Percentiles rank a stretch among this genome's conserved stretches.
Conservation (phyloP, 306 rosid species). For the Corylus avellana region DNA sequence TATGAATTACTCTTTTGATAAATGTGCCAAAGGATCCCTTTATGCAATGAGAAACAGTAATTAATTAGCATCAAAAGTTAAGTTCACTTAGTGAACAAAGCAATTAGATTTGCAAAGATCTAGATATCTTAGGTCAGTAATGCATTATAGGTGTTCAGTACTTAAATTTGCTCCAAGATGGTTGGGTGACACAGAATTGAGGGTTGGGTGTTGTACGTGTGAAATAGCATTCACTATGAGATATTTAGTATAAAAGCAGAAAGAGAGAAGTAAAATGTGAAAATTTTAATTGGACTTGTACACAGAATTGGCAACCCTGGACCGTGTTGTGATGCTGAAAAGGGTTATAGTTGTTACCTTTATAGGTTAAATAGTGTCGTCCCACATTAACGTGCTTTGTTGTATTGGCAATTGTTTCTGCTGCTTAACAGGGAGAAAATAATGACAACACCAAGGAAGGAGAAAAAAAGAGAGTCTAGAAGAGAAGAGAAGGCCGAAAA, state of each 20-base stretch:
- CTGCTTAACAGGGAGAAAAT: slow-evolving; percentile 75
- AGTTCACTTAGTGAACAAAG: neutral
- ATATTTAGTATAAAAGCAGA: neutral
- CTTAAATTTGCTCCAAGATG: neutral
- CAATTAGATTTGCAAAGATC: neutral
- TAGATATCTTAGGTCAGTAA: neutral
- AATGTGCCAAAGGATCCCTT: neutral
- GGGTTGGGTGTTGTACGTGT: neutral
- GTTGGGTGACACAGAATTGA: neutral
- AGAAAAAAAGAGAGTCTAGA: slow-evolving; percentile 80
- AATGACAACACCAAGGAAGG: slow-evolving; percentile 81
- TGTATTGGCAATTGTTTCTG: slow-evolving; percentile 2
- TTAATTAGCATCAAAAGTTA: neutral
- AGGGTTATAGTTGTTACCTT: neutral
- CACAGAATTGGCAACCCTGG: neutral
- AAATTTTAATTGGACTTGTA: neutral
- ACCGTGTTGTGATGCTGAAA: neutral
- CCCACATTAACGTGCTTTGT: neutral
- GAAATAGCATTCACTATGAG: neutral
- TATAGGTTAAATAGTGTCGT: neutral
- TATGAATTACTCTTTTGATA: neutral
- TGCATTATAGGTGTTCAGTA: neutral
- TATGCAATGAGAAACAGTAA: neutral
- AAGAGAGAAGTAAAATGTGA: neutral
- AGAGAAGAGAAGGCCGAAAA: slow-evolving; percentile 84